Evolutionary conservation across 1,139 yeast genomes (phyloP), one percentile per base, ranked within the genome.

Genomic region (Nadsonia commutata): DNA sequence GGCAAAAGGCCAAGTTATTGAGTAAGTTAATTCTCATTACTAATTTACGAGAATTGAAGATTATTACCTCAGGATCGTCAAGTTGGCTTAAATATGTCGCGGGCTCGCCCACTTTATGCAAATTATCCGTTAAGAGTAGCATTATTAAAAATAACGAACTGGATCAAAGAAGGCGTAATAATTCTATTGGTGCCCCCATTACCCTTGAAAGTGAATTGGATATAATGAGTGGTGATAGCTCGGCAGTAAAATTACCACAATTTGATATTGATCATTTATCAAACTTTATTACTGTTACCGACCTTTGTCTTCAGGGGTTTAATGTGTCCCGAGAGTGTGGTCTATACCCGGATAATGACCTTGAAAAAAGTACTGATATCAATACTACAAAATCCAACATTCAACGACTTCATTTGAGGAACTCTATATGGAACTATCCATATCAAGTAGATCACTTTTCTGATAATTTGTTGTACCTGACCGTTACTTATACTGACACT

Each of bases 391-490:
- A 38, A 13, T 41, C 23, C 37, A 37, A 33, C 45, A 40, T 22
- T 49, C 33, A 18, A 47, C 31, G 17, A 36, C 22, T 52, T 20
- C 31, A 31, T 18, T 40, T 53, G 36, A 44, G 37, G 36, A 50
- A 53, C 41, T 53, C 57, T 45, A 49, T 45, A 23, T 53, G 57
- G 57, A 50, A 49, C 36, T 53, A 53, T 41, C 57, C 57, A 13
- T 46, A 43, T 38, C 47, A 45, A 13, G 46, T 53, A 3, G 48
- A 50, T 41, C 54, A 52, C 40, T 47, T 53, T 33, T 51, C n/a
- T 40, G 42, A 17, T 37, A 40, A 23, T 45, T 52, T 13, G 40
- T 40, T 53, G 9, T 22, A 37, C 4, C 17, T 42, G 18, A 42
- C 38, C 9, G 39, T 33, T 20, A 42, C 43, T 7, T 52, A 49